These are phyloP conservation scores for Paramyrothecium sp. DNA, from an alignment of 2,329 filamentous ascomycete genomes.

Conservation along the genomic window DNA sequence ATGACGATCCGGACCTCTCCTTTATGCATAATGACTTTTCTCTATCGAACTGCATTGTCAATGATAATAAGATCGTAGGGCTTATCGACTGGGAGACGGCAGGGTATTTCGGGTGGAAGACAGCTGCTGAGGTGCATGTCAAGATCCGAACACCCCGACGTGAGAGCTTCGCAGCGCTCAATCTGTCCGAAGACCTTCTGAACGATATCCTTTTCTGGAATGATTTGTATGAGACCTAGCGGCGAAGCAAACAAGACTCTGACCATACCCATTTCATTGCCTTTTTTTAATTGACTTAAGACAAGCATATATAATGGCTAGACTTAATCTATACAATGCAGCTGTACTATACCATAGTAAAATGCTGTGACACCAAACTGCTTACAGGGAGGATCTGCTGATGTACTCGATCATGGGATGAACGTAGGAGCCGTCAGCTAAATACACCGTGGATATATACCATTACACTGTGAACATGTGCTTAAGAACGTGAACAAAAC, in stretches of 20 bases:
- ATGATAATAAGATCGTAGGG: constrained; percentile 34
- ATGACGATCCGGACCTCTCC: constrained; percentile 21
- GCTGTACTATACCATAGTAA: background rate
- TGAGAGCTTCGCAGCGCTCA: constrained; percentile 16
- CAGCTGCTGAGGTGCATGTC: constrained; percentile 22
- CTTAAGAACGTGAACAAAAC: no score
- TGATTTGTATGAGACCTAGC: background rate
- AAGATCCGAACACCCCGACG: constrained; percentile 18
- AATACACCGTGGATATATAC: no score
- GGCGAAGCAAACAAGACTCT: background rate
- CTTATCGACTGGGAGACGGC: constrained; percentile 42
- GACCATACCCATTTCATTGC: background rate
- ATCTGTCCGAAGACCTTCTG: background rate
- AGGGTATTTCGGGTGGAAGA: constrained; percentile 30
- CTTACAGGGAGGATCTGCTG: background rate
- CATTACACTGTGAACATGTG: no score
- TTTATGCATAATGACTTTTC: constrained; percentile 39
- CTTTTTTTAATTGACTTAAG: background rate
- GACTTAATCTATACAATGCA: background rate
- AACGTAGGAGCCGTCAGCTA: background rate
- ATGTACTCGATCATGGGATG: background rate
- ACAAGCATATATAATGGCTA: background rate
- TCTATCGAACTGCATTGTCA: constrained; percentile 34
- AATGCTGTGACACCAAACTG: background rate
- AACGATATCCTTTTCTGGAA: background rate